Evolutionary conservation across 495 filamentous ascomycete species (phyloP).

Genomic region (Melanomma pulvis-pyrius): DNA sequence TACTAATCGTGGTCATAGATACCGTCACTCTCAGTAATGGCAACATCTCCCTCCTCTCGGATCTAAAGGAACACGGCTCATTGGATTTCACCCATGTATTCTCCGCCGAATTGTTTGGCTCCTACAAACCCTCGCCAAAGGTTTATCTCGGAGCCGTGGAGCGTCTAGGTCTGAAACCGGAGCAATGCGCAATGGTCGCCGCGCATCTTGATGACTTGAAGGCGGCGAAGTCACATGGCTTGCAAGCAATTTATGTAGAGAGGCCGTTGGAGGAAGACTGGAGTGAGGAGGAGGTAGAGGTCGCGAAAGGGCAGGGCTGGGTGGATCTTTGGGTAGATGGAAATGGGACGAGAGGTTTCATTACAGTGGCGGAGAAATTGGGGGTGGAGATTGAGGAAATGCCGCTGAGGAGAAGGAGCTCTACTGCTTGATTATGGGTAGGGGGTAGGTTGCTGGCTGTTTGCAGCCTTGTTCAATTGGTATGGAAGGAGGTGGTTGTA

Average conservation of each 20-base stretch:
- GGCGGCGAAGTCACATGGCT: constrained; percentile 64
- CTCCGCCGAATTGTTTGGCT: constrained; percentile 70
- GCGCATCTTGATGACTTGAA: constrained; percentile 71
- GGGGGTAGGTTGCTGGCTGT: neutral
- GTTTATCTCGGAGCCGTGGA: constrained; percentile 70
- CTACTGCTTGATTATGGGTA: neutral
- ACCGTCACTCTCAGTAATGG: constrained; percentile 76
- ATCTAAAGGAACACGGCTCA: constrained; percentile 59
- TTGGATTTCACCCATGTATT: constrained; percentile 65
- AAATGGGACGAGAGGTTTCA: constrained; percentile 53
- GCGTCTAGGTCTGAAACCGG: constrained; percentile 57
- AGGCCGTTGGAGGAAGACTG: constrained; percentile 66
- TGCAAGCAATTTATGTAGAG: constrained; percentile 78
- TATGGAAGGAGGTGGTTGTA: neutral
- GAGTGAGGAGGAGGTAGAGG: constrained; percentile 53
- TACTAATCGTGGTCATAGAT: constrained; percentile 9
- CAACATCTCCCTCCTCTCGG: constrained; percentile 66
- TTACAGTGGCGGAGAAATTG: constrained; percentile 56
- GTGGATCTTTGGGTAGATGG: constrained; percentile 63
- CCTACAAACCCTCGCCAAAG: constrained; percentile 72
- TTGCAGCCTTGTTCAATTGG: neutral
- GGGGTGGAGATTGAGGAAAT: constrained; percentile 38
- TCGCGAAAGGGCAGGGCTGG: constrained; percentile 60
- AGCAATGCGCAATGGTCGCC: constrained; percentile 76
- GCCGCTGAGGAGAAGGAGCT: neutral